phyloP scores from a whole-genome alignment of 2,329 filamentous ascomycete genomes.

The Claviceps sp. region DNA sequence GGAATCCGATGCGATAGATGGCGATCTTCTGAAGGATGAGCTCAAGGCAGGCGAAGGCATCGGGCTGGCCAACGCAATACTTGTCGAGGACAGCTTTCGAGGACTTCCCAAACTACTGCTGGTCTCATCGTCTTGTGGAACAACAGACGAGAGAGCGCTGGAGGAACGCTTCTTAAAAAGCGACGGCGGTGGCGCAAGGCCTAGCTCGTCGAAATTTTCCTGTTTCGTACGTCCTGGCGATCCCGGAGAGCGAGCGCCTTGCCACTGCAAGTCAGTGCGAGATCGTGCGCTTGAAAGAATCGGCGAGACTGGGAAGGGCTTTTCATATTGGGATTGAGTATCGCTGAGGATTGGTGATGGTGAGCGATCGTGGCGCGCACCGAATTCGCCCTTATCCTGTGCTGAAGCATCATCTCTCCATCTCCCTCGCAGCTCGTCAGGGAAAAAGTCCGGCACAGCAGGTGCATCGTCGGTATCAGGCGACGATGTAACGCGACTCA shows the following conservation, averaged over 20 bases:
- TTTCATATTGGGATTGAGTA: constrained; percentile 17
- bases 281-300: constrained; percentile 20
- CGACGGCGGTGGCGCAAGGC: constrained; percentile 36
- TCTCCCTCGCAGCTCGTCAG: constrained; percentile 28
- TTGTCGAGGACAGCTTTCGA: constrained; percentile 69
- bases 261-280: constrained; percentile 22
- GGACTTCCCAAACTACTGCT: constrained; percentile 38
- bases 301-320: constrained; percentile 16
- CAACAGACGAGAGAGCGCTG: constrained; percentile 49
- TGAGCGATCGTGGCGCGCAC: constrained; percentile 43
- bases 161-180: constrained; percentile 39
- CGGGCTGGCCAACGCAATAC: constrained; percentile 30
- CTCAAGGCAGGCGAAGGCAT: constrained; percentile 44
- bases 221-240: constrained; percentile 34
- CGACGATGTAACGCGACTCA: constrained; percentile 48
- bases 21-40: constrained; percentile 56
- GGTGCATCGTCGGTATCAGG: constrained; percentile 30
- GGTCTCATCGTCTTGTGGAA: constrained; percentile 59
- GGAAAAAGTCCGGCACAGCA: constrained; percentile 26
- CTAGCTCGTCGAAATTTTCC: constrained; percentile 35
- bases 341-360: constrained; percentile 37
- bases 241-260: constrained; percentile 17
- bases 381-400: constrained; percentile 27
- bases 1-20: constrained; percentile 71
- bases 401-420: constrained; percentile 22